Evolutionary conservation across 345 rosid species (phyloP).

Genomic region (Acer yangbiense): DNA sequence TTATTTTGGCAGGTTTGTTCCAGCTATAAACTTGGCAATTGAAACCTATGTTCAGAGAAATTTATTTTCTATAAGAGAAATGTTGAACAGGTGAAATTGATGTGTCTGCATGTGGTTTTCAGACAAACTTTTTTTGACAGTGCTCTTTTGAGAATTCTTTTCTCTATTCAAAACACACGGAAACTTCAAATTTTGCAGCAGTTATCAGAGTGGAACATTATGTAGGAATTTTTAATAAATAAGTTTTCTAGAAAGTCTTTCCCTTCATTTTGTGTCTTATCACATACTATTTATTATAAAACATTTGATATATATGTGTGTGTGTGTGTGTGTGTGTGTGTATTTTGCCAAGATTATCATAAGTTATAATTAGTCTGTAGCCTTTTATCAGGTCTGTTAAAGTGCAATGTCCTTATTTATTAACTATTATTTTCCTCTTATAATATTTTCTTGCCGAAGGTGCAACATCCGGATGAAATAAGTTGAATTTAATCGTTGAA

Average conservation of each 20-base stretch:
- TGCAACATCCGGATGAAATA: background rate
- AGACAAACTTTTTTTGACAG: background rate
- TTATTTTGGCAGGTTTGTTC: conserved; percentile 87
- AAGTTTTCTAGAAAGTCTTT: background rate
- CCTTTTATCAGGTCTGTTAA: background rate
- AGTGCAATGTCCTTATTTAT: background rate
- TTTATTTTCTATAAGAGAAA: background rate
- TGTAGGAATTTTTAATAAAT: background rate
- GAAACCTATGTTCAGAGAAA: conserved; percentile 10
- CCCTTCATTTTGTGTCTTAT: background rate
- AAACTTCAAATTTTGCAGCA: background rate
- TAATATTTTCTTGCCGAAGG: background rate
- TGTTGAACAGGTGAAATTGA: background rate
- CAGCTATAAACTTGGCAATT: conserved; percentile 10
- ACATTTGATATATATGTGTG: too few relatives aligned
- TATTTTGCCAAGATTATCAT: background rate
- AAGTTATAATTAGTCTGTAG: background rate
- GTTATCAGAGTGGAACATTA: background rate
- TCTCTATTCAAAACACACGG: background rate
- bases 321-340: too few relatives aligned
- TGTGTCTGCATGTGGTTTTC: background rate
- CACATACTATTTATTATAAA: too few relatives aligned
- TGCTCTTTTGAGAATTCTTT: background rate
- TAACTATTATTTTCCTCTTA: background rate
- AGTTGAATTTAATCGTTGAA: background rate